Percentiles rank a stretch among this genome's conserved stretches.
phyloP scores from a whole-genome alignment of 1,284 basidiomycete species.

The Clitocybe nebularis region DNA sequence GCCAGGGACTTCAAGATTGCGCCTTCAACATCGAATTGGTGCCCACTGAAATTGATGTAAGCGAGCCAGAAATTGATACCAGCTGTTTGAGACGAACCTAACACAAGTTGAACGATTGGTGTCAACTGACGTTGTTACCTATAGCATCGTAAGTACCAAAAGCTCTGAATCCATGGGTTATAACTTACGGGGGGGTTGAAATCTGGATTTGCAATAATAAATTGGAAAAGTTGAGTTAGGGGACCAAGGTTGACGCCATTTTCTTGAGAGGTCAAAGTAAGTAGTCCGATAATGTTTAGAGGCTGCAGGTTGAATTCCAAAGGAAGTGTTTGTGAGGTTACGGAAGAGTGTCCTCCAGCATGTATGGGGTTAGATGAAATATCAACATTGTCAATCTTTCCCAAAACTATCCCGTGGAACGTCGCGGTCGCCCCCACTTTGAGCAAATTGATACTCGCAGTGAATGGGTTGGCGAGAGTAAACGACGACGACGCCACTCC shows the following conservation, averaged over 20 bases:
- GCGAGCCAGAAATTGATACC: not conserved
- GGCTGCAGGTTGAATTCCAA: slow-evolving; percentile 68
- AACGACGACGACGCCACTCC: slow-evolving; percentile 56
- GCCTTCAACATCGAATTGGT: slow-evolving; percentile 56
- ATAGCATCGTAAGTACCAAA: not conserved
- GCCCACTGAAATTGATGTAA: slow-evolving; percentile 34
- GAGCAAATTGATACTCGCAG: slow-evolving; percentile 68
- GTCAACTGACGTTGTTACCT: slow-evolving; percentile 59
- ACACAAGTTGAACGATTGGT: slow-evolving; percentile 48
- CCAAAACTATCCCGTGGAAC: slow-evolving; percentile 50
- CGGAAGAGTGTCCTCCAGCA: slow-evolving; percentile 57
- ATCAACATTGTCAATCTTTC: slow-evolving; percentile 55
- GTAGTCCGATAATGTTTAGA: slow-evolving; percentile 55
- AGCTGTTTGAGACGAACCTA: slow-evolving; percentile 34
- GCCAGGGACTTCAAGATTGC: slow-evolving; percentile 64
- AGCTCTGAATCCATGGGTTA: not conserved
- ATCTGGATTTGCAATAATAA: slow-evolving; percentile 49
- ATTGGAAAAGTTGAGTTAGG: slow-evolving; percentile 54
- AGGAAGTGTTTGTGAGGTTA: slow-evolving; percentile 58
- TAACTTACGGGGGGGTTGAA: slow-evolving; percentile 43
- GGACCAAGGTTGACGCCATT: slow-evolving; percentile 65
- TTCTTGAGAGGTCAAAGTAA: slow-evolving; percentile 49
- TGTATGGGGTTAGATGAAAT: slow-evolving; percentile 53
- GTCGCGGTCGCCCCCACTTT: slow-evolving; percentile 54
- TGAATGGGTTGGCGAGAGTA: slow-evolving; percentile 69